Conservation (phyloP, 805 yeast genomes). For the Candida caryicola region DNA sequence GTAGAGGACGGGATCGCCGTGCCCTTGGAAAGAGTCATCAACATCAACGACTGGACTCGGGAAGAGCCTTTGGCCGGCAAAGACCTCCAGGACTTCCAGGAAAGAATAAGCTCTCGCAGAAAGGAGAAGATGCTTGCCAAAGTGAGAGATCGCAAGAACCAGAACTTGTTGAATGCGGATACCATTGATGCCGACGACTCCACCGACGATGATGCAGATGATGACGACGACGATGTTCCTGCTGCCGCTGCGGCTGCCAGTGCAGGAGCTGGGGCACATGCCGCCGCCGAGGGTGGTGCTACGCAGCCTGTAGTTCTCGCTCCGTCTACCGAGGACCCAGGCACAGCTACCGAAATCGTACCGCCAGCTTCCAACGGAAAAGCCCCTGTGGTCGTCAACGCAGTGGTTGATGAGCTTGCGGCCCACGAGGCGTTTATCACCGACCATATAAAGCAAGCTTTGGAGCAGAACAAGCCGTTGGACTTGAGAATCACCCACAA, state of each 20-base stretch:
- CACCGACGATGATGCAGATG: slow-evolving; percentile 31
- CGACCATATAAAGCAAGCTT: slow-evolving; percentile 35
- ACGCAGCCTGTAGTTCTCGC: too few species aligned
- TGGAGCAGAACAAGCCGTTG: slow-evolving; percentile 46
- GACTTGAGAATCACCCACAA: slow-evolving; percentile 50
- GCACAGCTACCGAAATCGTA: slow-evolving; percentile 1
- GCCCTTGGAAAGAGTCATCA: slow-evolving; percentile 44
- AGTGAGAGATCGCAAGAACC: slow-evolving; percentile 40
- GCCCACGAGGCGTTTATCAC: slow-evolving; percentile 41
- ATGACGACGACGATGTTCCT: slow-evolving; percentile 22
- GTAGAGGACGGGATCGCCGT: slow-evolving; percentile 64
- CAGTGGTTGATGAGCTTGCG: slow-evolving; percentile 29
- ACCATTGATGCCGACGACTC: slow-evolving; percentile 31
- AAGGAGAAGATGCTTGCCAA: slow-evolving; percentile 40
- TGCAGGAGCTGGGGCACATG: background rate
- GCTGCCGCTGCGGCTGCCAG: slow-evolving; percentile 12
- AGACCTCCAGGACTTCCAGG: slow-evolving; percentile 50
- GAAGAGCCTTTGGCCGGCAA: slow-evolving; percentile 51
- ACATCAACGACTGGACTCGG: slow-evolving; percentile 38
- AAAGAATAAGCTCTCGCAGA: slow-evolving; percentile 45
- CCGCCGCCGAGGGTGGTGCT: background rate
- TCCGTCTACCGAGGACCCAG: too few species aligned
- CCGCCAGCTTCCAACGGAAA: slow-evolving; percentile 2
- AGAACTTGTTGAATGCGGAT: slow-evolving; percentile 38
- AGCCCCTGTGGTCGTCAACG: slow-evolving; percentile 2